Evolutionary conservation across 768 basidiomycete genomes (phyloP).

Genomic region (Lactarius vividus): DNA sequence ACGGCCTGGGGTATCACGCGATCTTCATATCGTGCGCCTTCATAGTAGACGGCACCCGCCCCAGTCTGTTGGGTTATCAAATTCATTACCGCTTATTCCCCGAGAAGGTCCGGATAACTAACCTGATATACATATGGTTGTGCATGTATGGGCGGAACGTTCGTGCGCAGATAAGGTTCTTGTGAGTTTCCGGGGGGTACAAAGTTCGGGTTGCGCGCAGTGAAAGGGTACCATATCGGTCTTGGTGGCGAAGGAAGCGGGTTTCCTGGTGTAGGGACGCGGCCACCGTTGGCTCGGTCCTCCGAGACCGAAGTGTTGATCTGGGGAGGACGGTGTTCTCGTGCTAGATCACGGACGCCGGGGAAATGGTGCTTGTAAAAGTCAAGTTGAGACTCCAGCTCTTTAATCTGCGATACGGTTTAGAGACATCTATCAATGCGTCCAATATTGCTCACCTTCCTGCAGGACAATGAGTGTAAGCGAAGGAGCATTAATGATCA

Average conservation of each 20-base stretch:
- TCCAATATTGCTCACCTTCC: slow-evolving; percentile 16
- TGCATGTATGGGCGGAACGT: slow-evolving; percentile 5
- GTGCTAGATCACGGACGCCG: slow-evolving; percentile 19
- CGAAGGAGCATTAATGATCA: background rate
- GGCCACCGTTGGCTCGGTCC: slow-evolving; percentile 12
- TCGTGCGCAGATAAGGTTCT: slow-evolving; percentile 21
- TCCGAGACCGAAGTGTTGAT: slow-evolving; percentile 2
- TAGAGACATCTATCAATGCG: background rate
- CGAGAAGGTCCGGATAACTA: background rate
- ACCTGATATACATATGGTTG: slow-evolving; percentile 23
- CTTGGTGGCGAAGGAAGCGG: slow-evolving; percentile 22
- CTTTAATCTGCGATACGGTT: slow-evolving; percentile 18
- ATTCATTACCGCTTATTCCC: background rate
- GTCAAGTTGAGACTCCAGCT: slow-evolving; percentile 14
- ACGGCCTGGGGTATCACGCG: slow-evolving; percentile 19
- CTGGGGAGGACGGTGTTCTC: slow-evolving; percentile 7
- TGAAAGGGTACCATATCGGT: slow-evolving; percentile 17
- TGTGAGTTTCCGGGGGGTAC: slow-evolving; percentile 18
- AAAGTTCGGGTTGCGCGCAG: slow-evolving; percentile 18
- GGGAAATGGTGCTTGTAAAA: slow-evolving; percentile 18
- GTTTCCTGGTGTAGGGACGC: slow-evolving; percentile 9
- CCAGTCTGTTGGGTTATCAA: slow-evolving; percentile 9
- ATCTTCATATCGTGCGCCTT: slow-evolving; percentile 21
- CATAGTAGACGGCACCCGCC: slow-evolving; percentile 19
- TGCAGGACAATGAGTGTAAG: slow-evolving; percentile 5